Conservation (phyloP, 2,329 filamentous ascomycete genomes). For the Coleophoma cylindrospora region DNA sequence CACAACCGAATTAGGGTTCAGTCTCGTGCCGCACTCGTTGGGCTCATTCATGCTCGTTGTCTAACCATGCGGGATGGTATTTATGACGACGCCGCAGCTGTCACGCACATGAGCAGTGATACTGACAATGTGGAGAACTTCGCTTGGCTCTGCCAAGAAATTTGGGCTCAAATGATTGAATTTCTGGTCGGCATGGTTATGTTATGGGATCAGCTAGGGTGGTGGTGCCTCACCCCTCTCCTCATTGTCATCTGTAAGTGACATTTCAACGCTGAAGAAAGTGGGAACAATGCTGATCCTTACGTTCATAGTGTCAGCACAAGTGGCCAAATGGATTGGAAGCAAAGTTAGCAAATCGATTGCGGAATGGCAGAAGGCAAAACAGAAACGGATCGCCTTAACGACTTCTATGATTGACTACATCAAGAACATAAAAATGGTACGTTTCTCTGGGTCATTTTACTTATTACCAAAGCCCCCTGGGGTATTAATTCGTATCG, state of each 20-base stretch:
- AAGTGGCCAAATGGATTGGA: constrained; percentile 8
- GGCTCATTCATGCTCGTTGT: constrained; percentile 30
- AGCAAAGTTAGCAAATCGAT: neutral
- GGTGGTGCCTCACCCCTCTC: constrained; percentile 35
- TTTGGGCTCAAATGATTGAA: constrained; percentile 36
- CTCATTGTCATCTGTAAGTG: constrained; percentile 35
- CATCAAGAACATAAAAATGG: constrained; percentile 36
- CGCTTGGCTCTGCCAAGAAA: constrained; percentile 34
- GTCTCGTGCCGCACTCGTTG: constrained; percentile 29
- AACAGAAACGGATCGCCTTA: constrained; percentile 32
- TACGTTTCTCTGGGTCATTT: constrained; percentile 23
- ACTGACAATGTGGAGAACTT: constrained; percentile 27
- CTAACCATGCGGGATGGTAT: constrained; percentile 18
- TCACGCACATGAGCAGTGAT: constrained; percentile 37
- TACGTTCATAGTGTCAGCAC: constrained; percentile 30
- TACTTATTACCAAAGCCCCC: neutral
- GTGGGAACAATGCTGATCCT: constrained; percentile 16
- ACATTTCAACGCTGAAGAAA: neutral
- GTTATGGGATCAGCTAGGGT: constrained; percentile 33
- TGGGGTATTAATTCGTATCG: neutral
- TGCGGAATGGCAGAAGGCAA: constrained; percentile 33
- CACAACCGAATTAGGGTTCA: constrained; percentile 28
- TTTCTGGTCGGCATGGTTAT: constrained; percentile 33
- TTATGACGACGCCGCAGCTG: constrained; percentile 27
- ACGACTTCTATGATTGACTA: constrained; percentile 29